phyloP scores from a whole-genome alignment of 1,284 basidiomycete species.

The Melanopsichium pennsylvanicum region DNA sequence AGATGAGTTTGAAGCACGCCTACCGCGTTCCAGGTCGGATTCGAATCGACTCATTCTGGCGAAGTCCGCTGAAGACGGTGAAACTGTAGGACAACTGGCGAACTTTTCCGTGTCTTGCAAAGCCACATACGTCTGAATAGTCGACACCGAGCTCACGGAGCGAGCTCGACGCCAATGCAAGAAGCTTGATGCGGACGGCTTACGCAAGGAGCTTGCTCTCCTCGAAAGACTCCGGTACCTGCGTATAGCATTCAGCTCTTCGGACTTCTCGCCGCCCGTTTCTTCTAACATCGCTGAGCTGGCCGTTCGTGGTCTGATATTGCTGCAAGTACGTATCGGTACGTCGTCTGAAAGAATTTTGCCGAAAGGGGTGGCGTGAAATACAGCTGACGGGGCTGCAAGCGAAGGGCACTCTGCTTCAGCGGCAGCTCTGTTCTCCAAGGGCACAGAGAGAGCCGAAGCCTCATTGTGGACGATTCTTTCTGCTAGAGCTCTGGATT shows the following conservation, averaged over 20 bases:
- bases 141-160: not conserved
- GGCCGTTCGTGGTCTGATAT: not conserved
- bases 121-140: not conserved
- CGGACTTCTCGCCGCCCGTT: not conserved
- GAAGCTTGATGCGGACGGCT: conserved; percentile 3
- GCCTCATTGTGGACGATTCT: no score
- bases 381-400: no score
- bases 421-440: no score
- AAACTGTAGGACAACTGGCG: no score
- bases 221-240: not conserved
- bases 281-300: not conserved
- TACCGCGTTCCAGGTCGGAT: not conserved
- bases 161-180: not conserved
- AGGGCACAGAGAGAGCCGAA: no score
- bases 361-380: no score
- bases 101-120: not conserved
- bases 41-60: not conserved
- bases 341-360: not conserved
- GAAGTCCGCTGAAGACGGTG: no score
- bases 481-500: no score
- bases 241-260: no score
- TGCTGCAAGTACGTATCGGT: no score
- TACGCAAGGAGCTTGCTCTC: not conserved
- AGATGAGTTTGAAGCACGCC: no score
- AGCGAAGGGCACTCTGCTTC: no score